phyloP scores from a whole-genome alignment of 2,329 filamentous ascomycete species.

The Colletotrichum sp. region DNA sequence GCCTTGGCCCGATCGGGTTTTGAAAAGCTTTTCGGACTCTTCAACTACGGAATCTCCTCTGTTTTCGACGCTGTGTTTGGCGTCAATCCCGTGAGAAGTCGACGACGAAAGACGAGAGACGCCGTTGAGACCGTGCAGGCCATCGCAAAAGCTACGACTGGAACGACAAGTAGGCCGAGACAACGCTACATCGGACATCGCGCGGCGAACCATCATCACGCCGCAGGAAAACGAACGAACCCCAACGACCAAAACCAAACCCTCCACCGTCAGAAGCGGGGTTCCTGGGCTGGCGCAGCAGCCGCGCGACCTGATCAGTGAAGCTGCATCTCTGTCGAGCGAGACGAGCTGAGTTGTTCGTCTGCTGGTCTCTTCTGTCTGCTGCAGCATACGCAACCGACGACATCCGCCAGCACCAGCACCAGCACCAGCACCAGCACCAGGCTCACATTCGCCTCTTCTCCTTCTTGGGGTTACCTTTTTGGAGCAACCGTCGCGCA shows the following conservation, averaged over 20 bases:
- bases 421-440: background rate
- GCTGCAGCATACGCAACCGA: background rate
- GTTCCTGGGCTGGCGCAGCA: constrained; percentile 5
- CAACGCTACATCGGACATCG: background rate
- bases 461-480: background rate
- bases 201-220: constrained; percentile 8
- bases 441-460: background rate
- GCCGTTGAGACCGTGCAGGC: background rate
- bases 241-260: background rate
- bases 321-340: background rate
- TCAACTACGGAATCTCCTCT: background rate
- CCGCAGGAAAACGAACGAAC: background rate
- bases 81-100: background rate
- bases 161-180: background rate
- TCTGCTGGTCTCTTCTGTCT: background rate
- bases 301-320: constrained; percentile 1
- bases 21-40: constrained; percentile 9
- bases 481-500: background rate
- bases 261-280: constrained; percentile 11
- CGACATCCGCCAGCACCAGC: background rate
- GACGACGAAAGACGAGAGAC: background rate
- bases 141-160: background rate
- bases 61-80: background rate
- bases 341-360: background rate
- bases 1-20: background rate